Conservation (phyloP, 2,329 filamentous ascomycete genomes). For the Talaromyces sp. region DNA sequence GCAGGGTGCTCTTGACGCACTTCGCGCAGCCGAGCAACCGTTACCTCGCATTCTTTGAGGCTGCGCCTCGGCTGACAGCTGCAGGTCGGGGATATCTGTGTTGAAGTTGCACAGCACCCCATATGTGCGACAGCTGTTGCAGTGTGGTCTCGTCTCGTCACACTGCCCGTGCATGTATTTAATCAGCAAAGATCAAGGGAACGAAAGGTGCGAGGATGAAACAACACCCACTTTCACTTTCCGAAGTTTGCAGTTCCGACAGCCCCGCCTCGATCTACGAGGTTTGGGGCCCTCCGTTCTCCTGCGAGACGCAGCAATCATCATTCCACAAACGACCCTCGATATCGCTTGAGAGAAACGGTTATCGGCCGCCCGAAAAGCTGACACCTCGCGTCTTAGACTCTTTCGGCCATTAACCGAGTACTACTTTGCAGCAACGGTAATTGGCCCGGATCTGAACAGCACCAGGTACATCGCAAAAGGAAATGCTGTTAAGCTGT, state of each 20-base stretch:
- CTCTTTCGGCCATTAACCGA: too few relatives aligned
- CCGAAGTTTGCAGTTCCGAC: slow-evolving; percentile 49
- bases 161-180: slow-evolving; percentile 32
- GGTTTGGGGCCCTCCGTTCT: neutral
- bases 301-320: neutral
- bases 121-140: slow-evolving; percentile 41
- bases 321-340: neutral
- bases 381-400: neutral
- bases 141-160: slow-evolving; percentile 44
- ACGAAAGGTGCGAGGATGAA: neutral
- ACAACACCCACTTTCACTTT: slow-evolving; percentile 46
- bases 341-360: neutral
- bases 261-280: slow-evolving; percentile 44
- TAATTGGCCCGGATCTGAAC: too few relatives aligned
- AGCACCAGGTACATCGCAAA: too few relatives aligned
- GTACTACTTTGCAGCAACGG: too few relatives aligned
- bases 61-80: slow-evolving; percentile 18
- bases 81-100: slow-evolving; percentile 34
- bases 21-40: neutral
- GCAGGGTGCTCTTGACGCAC: neutral
- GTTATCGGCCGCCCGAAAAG: neutral
- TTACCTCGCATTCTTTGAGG: neutral
- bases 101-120: slow-evolving; percentile 45
- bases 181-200: neutral
- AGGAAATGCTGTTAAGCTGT: neutral